These are phyloP conservation scores for Fusarium devonianum DNA, from an alignment of 2,329 filamentous ascomycete genomes.

Conservation along the genomic window DNA sequence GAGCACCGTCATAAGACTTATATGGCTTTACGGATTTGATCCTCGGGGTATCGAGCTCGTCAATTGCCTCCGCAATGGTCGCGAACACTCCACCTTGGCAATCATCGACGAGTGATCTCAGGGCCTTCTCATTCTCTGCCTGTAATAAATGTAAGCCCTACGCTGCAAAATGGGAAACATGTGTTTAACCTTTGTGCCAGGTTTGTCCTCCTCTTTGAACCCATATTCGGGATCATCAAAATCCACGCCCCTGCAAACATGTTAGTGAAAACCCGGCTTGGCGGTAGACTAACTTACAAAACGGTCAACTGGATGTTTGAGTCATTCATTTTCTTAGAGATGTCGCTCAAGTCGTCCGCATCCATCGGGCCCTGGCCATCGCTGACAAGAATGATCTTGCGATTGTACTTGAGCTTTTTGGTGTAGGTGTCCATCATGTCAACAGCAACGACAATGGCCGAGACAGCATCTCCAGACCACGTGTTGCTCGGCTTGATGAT, in stretches of 20 bases:
- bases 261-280: conserved; percentile 28
- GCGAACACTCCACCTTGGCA: conserved; percentile 76
- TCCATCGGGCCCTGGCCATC: conserved; percentile 80
- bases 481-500: conserved; percentile 73
- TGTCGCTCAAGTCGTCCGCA: conserved; percentile 71
- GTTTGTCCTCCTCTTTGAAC: conserved; percentile 90
- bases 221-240: conserved; percentile 92
- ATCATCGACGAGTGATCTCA: conserved; percentile 70
- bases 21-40: conserved; percentile 79
- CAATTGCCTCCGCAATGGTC: conserved; percentile 86
- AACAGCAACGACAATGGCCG: conserved; percentile 83
- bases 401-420: conserved; percentile 81
- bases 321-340: conserved; percentile 76
- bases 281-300: conserved; percentile 62
- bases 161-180: not conserved
- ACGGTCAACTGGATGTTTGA: conserved; percentile 80
- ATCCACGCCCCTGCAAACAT: conserved; percentile 74
- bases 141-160: conserved; percentile 29
- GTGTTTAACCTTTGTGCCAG: conserved; percentile 67
- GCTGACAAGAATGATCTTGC: conserved; percentile 85
- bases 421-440: conserved; percentile 84
- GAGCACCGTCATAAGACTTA: conserved; percentile 77
- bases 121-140: conserved; percentile 71
- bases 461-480: conserved; percentile 81
- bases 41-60: conserved; percentile 78